A percentile compares a stretch with the other conserved stretches of the same genome.
These are phyloP conservation scores for Rhodosorus marinus DNA, from an alignment of 23 red algal genomes.

Conservation along the genomic window DNA sequence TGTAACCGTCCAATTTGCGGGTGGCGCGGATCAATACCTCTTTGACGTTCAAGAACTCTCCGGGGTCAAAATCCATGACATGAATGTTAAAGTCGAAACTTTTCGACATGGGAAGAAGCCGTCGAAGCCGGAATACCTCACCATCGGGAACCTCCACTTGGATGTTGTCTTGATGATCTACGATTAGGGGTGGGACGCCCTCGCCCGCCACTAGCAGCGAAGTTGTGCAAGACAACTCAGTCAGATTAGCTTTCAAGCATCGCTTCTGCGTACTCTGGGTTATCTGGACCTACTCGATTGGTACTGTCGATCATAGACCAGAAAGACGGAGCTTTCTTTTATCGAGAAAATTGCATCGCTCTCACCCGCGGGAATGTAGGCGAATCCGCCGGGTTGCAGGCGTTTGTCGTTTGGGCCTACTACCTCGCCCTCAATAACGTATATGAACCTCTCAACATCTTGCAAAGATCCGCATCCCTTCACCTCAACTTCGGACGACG, in stretches of 20 bases:
- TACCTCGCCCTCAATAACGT: slow-evolving; percentile 26
- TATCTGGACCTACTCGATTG: too few relatives aligned
- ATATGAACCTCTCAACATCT: slow-evolving; percentile 36
- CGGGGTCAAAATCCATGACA: slow-evolving; percentile 56
- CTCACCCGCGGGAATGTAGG: slow-evolving; percentile 17
- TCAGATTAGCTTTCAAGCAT: slow-evolving; percentile 12
- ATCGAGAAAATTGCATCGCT: slow-evolving; percentile 28
- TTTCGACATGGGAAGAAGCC: slow-evolving; percentile 9
- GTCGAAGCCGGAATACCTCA: slow-evolving; percentile 29
- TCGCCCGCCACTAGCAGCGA: too few relatives aligned
- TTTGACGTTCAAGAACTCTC: slow-evolving; percentile 31
- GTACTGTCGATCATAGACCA: neutral
- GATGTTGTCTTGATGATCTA: slow-evolving; percentile 9
- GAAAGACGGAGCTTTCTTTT: neutral
- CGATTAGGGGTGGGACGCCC: slow-evolving; percentile 8
- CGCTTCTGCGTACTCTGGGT: neutral
- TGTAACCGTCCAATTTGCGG: neutral
- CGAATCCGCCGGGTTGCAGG: neutral
- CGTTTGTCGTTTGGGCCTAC: neutral
- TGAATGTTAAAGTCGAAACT: slow-evolving; percentile 55
- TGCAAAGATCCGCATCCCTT: neutral
- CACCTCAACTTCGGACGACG: neutral
- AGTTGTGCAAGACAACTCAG: neutral
- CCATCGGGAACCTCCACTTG: slow-evolving; percentile 14
- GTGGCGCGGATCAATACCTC: slow-evolving; percentile 3